These are phyloP conservation scores for Linanthus parryae DNA, from an alignment of 148 eudicot species.

Conservation along the genomic window DNA sequence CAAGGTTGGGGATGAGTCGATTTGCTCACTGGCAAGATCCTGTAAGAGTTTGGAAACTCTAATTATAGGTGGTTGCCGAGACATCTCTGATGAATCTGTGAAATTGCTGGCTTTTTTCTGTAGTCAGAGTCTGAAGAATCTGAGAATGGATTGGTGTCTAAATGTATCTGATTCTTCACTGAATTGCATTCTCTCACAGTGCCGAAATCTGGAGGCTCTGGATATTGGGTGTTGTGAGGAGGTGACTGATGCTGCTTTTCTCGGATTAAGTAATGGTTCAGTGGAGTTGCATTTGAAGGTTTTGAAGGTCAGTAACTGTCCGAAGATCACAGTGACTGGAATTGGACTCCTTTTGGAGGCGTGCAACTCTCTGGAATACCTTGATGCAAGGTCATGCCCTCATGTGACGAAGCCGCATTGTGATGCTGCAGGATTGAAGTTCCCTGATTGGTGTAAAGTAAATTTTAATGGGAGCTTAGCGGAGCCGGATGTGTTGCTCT, in stretches of 20 bases:
- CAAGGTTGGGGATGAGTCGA: slow-evolving; percentile 64
- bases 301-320: slow-evolving; percentile 71
- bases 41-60: slow-evolving; percentile 77
- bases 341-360: slow-evolving; percentile 43
- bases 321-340: slow-evolving; percentile 68
- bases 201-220: slow-evolving; percentile 66
- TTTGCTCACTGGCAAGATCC: slow-evolving; percentile 48
- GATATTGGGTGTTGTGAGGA: slow-evolving; percentile 91
- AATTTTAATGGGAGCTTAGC: slow-evolving; percentile 62
- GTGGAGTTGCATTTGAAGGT: slow-evolving; percentile 45
- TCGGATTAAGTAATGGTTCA: slow-evolving; percentile 32
- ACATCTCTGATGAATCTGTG: slow-evolving; percentile 54
- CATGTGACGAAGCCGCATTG: slow-evolving; percentile 57
- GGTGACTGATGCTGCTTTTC: slow-evolving; percentile 80
- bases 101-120: slow-evolving; percentile 50
- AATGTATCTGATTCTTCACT: slow-evolving; percentile 68
- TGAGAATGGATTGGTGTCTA: slow-evolving; percentile 94
- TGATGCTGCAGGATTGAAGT: slow-evolving; percentile 63
- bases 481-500: slow-evolving; percentile 51
- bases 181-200: slow-evolving; percentile 42
- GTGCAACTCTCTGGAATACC: slow-evolving; percentile 66
- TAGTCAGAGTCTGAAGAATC: slow-evolving; percentile 41
- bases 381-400: slow-evolving; percentile 91
- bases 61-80: slow-evolving; percentile 78
- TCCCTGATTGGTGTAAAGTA: slow-evolving; percentile 64